phyloP scores from a whole-genome alignment of 805 yeast genomes.

The Saccharomycopsis malanga region DNA sequence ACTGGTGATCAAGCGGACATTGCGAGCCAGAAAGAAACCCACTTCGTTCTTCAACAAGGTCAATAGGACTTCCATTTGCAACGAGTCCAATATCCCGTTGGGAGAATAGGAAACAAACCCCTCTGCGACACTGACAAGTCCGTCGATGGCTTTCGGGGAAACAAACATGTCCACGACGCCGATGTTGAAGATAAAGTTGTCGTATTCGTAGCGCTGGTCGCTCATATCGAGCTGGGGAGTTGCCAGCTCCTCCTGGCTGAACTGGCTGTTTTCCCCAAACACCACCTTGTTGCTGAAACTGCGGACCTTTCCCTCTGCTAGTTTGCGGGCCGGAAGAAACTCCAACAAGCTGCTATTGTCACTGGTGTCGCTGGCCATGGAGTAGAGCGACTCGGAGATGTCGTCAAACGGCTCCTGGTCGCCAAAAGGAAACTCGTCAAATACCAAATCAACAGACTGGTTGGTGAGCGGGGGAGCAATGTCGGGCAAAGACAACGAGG shows the following conservation, averaged over 20 bases:
- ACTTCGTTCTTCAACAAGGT: conserved; percentile 33
- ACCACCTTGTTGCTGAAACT: conserved; percentile 1
- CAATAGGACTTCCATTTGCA: conserved; percentile 54
- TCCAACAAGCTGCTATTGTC: conserved; percentile 11
- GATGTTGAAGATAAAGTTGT: conserved; percentile 47
- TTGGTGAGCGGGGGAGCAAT: conserved; percentile 52
- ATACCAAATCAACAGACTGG: conserved; percentile 39
- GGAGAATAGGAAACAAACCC: conserved; percentile 34
- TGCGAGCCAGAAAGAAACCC: conserved; percentile 33
- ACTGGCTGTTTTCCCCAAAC: conserved; percentile 10
- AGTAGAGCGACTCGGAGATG: not conserved
- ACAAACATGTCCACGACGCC: conserved; percentile 42
- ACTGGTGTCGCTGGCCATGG: conserved; percentile 1
- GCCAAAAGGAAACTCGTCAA: conserved; percentile 31
- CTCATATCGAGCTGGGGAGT: conserved; percentile 21
- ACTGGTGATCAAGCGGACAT: conserved; percentile 44
- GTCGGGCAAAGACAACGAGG: conserved; percentile 58
- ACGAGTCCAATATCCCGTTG: conserved; percentile 49
- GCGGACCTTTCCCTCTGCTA: not conserved
- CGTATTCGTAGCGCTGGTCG: conserved; percentile 42
- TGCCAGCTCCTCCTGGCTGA: not conserved
- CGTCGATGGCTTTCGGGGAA: conserved; percentile 38
- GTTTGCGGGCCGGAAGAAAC: conserved; percentile 18
- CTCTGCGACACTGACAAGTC: conserved; percentile 33
- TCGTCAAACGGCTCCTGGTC: conserved; percentile 18